A percentile compares a stretch with the other conserved stretches of the same genome.
These are phyloP conservation scores for Tuber aestivum DNA, from an alignment of 495 filamentous ascomycete genomes.

Conservation along the genomic window DNA sequence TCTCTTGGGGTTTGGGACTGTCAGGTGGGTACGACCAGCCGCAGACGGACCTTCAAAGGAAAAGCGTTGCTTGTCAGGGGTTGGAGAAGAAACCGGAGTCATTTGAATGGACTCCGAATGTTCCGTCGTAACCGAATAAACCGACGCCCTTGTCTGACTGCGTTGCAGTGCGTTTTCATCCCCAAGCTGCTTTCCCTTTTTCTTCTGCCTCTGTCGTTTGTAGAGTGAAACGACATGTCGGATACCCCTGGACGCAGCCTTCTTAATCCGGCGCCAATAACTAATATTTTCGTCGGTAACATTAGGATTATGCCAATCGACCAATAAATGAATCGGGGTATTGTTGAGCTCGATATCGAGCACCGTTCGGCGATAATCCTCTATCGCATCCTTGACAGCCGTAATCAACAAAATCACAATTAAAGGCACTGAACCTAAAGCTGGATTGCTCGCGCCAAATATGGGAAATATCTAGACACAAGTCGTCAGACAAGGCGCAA, in stretches of 20 bases:
- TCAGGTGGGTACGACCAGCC: constrained; percentile 29
- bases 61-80: constrained; percentile 51
- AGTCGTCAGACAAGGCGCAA: constrained; percentile 17
- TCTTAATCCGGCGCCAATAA: constrained; percentile 85
- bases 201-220: constrained; percentile 41
- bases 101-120: constrained; percentile 66
- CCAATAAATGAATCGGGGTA: constrained; percentile 80
- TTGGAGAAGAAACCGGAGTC: constrained; percentile 86
- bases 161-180: constrained; percentile 31
- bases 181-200: constrained; percentile 43
- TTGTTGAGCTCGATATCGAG: constrained; percentile 96
- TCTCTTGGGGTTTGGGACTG: constrained; percentile 42
- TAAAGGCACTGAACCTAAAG: constrained; percentile 80
- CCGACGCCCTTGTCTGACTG: constrained; percentile 37
- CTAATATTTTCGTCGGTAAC: constrained; percentile 79
- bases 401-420: constrained; percentile 93
- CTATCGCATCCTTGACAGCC: constrained; percentile 91
- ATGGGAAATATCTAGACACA: constrained; percentile 79
- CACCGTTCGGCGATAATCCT: constrained; percentile 89
- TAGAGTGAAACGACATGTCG: constrained; percentile 30
- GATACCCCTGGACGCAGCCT: constrained; percentile 61
- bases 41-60: constrained; percentile 31
- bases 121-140: constrained; percentile 38
- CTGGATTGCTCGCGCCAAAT: constrained; percentile 88
- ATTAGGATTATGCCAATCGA: constrained; percentile 91